Base-by-base conservation (phyloP, 1,284 basidiomycete species). In the Phylloporus sp. region DNA sequence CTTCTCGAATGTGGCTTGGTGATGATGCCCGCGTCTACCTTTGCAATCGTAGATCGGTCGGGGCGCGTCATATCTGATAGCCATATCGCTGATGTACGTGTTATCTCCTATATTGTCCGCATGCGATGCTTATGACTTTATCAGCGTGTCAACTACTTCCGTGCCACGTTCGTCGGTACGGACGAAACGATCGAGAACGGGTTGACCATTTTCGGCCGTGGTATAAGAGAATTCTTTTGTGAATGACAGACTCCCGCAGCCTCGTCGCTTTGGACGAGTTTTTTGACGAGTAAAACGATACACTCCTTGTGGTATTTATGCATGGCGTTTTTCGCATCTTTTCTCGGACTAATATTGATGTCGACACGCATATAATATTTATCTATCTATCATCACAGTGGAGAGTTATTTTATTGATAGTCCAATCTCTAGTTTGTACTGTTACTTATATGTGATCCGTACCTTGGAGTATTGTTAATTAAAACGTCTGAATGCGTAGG, bases 21-120 rank as follows among this genome's bases (percentile, higher is more conserved):
- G 47, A 80, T 78, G 77, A 78, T 78, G 77, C 77, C 77, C 25
- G 77, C 79, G n/a, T 80, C 79, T 0, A 78, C 79, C n/a, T 78
- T 78, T 68, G 77, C 77, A 35, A 77, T 78, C 56, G 69, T 71
- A 23, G 74, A 80, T 39, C 77, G 68, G 3, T 68, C 76, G 0
- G 77, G 76, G 17, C 67, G 65, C 17, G 60, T 47, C 32, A 11
- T 68, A 1, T 45, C 68, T 14, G 69, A 69, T 5, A 62, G 56
- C 43, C 76, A 78, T 32, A 80, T 78, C 20, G 73, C 68, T 25
- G 77, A 78, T 59, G 77, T 78, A 66, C 47, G 77, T 75, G 11
- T 52, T 4, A 15, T 43, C 32, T 4, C 5, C 27, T 12, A 11
- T 32, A 15, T 32, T 20, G 5, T n/a, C 20, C 43, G 15, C n/a